A percentile compares a stretch with the other conserved stretches of the same genome.
phyloP scores from a whole-genome alignment of 805 yeast species.

The Saccharomycopsis babjevae region DNA sequence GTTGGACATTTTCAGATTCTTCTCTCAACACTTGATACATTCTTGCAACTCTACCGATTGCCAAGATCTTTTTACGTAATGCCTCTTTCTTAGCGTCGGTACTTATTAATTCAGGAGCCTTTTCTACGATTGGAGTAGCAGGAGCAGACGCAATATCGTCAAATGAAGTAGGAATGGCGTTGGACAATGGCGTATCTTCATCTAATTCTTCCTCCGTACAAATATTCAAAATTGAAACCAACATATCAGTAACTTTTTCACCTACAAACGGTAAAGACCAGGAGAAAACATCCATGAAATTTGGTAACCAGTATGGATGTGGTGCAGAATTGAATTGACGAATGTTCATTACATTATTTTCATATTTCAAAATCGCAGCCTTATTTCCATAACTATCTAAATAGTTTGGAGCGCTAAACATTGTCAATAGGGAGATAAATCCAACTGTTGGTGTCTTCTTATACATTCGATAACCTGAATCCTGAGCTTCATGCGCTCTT shows the following conservation, averaged over 20 bases:
- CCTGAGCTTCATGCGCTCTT: conserved; percentile 97
- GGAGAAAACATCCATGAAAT: conserved; percentile 92
- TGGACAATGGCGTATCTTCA: conserved; percentile 51
- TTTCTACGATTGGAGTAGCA: conserved; percentile 7
- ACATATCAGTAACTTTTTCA: conserved; percentile 89
- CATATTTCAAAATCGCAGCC: conserved; percentile 91
- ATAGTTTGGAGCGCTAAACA: conserved; percentile 94
- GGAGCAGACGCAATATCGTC: conserved; percentile 20
- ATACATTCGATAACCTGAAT: conserved; percentile 93
- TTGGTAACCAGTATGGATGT: conserved; percentile 95
- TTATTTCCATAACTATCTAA: conserved; percentile 86
- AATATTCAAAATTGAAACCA: conserved; percentile 78
- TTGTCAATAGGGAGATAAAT: conserved; percentile 81
- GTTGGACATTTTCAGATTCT: conserved; percentile 78
- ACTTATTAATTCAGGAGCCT: conserved; percentile 19
- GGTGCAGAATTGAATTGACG: conserved; percentile 88
- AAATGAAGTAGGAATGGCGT: conserved; percentile 28
- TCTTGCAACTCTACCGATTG: conserved; percentile 91
- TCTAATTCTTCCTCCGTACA: conserved; percentile 93
- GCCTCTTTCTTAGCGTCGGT: conserved; percentile 36
- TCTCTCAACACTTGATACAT: conserved; percentile 84
- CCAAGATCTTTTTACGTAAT: conserved; percentile 77
- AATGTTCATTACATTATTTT: conserved; percentile 85
- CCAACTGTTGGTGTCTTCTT: conserved; percentile 74
- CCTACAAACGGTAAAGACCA: conserved; percentile 98